Evolutionary conservation across 2,329 filamentous ascomycete species (phyloP).

Genomic region (Cladophialophora yegresii): DNA sequence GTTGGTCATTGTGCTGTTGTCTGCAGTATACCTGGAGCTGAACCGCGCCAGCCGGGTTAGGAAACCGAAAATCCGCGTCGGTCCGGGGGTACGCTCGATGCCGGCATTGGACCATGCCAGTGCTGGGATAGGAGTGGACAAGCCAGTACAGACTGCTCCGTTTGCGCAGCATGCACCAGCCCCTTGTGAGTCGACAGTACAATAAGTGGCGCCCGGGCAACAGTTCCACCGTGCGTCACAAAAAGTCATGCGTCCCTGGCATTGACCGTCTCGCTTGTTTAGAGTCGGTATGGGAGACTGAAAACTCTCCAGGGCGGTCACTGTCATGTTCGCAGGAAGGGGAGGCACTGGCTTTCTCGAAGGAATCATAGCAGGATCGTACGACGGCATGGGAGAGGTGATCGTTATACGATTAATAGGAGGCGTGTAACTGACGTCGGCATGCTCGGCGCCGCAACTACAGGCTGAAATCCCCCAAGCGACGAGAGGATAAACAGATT

Average conservation of each 20-base stretch:
- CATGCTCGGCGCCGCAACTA: not conserved
- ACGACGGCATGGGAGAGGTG: not conserved
- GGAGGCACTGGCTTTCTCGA: not conserved
- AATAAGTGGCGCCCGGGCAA: not conserved
- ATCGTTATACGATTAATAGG: not conserved
- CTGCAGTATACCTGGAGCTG: not conserved
- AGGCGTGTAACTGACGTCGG: not conserved
- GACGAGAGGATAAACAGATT: not conserved
- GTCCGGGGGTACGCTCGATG: not conserved
- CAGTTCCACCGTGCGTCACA: not conserved
- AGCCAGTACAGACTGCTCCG: slow-evolving; percentile 7
- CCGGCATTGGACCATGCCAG: not conserved
- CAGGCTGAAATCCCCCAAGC: not conserved
- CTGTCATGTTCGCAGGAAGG: not conserved
- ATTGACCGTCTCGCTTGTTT: not conserved
- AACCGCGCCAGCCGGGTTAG: not conserved
- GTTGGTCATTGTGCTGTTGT: not conserved
- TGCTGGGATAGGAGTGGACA: not conserved
- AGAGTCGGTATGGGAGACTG: not conserved
- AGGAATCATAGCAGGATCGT: not conserved
- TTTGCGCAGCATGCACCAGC: slow-evolving; percentile 6
- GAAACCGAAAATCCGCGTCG: not conserved
- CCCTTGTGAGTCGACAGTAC: not conserved
- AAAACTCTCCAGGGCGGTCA: not conserved
- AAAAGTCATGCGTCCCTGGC: not conserved